These are phyloP conservation scores for Cyanophora paradoxa DNA, from an alignment of 78 protist genomes.

Conservation along the genomic window DNA sequence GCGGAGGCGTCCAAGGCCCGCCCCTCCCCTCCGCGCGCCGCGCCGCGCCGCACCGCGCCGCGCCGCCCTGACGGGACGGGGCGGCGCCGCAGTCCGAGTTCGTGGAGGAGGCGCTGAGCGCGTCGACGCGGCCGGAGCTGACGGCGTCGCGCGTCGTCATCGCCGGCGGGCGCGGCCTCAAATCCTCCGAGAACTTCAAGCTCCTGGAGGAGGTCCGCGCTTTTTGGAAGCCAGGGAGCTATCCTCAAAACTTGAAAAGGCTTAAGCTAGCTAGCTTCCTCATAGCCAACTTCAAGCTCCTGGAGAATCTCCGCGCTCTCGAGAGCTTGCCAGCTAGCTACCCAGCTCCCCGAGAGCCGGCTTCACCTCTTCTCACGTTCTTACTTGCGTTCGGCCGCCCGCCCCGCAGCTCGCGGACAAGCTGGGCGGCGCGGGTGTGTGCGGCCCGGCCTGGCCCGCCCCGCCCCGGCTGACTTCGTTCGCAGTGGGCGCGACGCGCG, in stretches of 20 bases:
- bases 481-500: conserved; percentile 95
- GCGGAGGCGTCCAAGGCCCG: neutral
- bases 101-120: conserved; percentile 49
- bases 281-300: too few relatives aligned
- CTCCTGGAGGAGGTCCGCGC: too few relatives aligned
- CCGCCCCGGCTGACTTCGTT: neutral
- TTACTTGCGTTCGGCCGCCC: neutral
- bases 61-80: too few relatives aligned
- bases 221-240: too few relatives aligned
- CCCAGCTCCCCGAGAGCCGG: neutral
- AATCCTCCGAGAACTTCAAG: conserved; percentile 85
- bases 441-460: too few relatives aligned
- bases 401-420: conserved; percentile 78
- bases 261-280: too few relatives aligned
- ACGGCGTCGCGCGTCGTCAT: conserved; percentile 65
- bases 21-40: too few relatives aligned
- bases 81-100: too few relatives aligned
- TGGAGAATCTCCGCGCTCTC: too few relatives aligned
- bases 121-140: conserved; percentile 90
- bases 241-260: too few relatives aligned
- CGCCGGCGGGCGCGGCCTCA: conserved; percentile 94
- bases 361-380: neutral
- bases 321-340: too few relatives aligned
- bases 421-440: conserved; percentile 63
- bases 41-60: too few relatives aligned